Evolutionary conservation across 2,329 filamentous ascomycete genomes (phyloP).

Genomic region (Fusarium marasasianum): DNA sequence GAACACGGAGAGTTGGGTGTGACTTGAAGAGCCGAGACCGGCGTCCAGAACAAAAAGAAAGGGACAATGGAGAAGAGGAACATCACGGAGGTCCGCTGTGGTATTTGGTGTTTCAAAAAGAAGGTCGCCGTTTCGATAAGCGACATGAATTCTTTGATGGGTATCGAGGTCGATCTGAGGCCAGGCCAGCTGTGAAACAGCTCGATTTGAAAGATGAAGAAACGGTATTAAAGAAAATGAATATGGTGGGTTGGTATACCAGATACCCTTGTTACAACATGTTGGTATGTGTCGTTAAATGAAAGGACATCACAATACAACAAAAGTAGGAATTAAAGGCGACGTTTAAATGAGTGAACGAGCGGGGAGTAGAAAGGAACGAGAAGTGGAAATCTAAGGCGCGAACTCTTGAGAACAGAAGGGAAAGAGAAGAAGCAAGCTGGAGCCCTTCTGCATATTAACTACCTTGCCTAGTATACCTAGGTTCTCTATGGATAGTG

Average conservation of each 20-base stretch:
- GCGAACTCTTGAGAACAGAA: constrained; percentile 18
- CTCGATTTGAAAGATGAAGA: not conserved
- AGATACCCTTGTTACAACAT: constrained; percentile 22
- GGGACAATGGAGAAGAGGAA: constrained; percentile 2
- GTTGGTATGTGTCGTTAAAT: not conserved
- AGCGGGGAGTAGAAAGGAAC: not conserved
- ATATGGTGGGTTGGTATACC: constrained; percentile 14
- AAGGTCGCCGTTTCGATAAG: constrained; percentile 8
- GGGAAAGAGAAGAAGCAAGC: not conserved
- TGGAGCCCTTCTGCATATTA: constrained; percentile 17
- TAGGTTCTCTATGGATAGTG: not conserved
- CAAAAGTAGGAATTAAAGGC: not conserved
- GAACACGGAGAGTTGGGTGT: constrained; percentile 65
- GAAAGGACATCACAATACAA: not conserved
- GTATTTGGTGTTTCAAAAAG: constrained; percentile 5
- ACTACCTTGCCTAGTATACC: not conserved
- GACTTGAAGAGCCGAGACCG: constrained; percentile 57
- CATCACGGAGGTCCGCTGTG: constrained; percentile 1
- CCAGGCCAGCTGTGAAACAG: constrained; percentile 36
- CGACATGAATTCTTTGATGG: not conserved
- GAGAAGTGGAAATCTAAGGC: not conserved
- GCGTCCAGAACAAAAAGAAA: constrained; percentile 4
- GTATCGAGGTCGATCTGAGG: constrained; percentile 8
- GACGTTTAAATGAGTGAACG: constrained; percentile 9
- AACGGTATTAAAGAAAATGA: not conserved